Base-by-base conservation (phyloP, 2,329 filamentous ascomycete species). In the Ceratocystis smalleyi region DNA sequence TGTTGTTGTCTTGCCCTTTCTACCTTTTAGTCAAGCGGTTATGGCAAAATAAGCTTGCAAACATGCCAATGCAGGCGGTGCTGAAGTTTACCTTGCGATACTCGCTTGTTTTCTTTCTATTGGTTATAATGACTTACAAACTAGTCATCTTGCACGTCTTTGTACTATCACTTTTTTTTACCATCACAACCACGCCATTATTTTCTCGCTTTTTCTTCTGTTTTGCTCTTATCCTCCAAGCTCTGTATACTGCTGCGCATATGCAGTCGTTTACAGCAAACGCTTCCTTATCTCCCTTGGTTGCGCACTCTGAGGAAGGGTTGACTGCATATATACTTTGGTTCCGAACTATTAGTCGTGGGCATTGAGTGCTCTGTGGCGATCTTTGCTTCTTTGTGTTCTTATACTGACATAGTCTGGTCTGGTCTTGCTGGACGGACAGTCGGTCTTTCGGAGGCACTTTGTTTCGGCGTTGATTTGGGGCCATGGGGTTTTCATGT, bases 291-390 rank as follows among this genome's bases (percentile, higher is more conserved):
- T 35, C 27, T 32, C 5, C 2, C 22, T 8, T 17, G 51, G 15
- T 24, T 27, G 27, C 19, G 51, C 15, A 27, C 51, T 17, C 51
- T 32, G 24, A 27, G 51, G 51, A 55, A 5, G 17, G 27, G 30
- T 5, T 55, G 27, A 24, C 45, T 63, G 61, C 61, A 63, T 63
- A 54, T 63, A 57, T 54, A 63, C 61, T 43, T 22, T 43, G 51
- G 61, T 54, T 43, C 59, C 43, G 43, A 35, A 43, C 43, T 45
- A 27, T 22, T 45, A 8, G 19, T 43, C 43, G 27, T 22, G 43
- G 30, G 35, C 43, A 61, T 19, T 19, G 19, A 22, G 5, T 43
- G 59, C 59, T 45, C n/a, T 45, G 12, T 30, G 22, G 59, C 59
- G 15, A 61, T 61, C 43, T 43, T 61, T 61, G 32, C 59, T 43